Evolutionary conservation across 805 yeast genomes (phyloP), one percentile per base, ranked within the genome.

Genomic region (Komagataella kurtzmanii): DNA sequence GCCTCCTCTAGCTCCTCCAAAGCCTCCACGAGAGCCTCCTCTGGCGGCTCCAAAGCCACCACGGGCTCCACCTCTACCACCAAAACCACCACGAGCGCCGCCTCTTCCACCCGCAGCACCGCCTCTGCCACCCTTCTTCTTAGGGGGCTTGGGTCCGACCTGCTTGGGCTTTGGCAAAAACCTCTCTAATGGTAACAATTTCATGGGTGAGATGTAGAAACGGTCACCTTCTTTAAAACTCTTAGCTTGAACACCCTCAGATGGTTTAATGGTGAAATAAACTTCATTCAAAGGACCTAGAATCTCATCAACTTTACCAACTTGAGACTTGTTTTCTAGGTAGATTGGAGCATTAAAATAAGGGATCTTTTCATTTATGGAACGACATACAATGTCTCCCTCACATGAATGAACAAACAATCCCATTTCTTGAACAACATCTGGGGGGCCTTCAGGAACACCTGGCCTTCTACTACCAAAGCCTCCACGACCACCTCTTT

Each of bases 301-400:
- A 56, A 93, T 93, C 75, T 93, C 99, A 67, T 93, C 99, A 54
- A 93, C 96, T 69, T 93, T 93, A 62, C 99, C 99, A 49, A 93
- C 83, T 65, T 85, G 93, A 23, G 96, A 85, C 71, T 93, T 93
- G 77, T 93, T 91, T 68, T 93, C 98, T 60, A 93, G 77, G 68
- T 85, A 93, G 61, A 93, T 90, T 66, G 99, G 99, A 24, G 99
- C 99, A 72, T 93, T 93, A 79, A 93, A 93, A 69, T 91, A 93
- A 63, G 99, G 99, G 59, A 93, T 76, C 74, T 91, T 91, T 53
- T 88, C 81, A 68, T 93, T 93, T 62, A 87, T 86, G 49, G 97
- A 89, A 64, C 90, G 87, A 74, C 98, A 93, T 53, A 93, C 96
- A 65, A 93, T 86, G 65, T 93, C 99, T 54, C 96, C 97, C 70